A percentile compares a stretch with the other conserved stretches of the same genome.
phyloP scores from a whole-genome alignment of 306 rosid genomes.

The Sicyos edulis region DNA sequence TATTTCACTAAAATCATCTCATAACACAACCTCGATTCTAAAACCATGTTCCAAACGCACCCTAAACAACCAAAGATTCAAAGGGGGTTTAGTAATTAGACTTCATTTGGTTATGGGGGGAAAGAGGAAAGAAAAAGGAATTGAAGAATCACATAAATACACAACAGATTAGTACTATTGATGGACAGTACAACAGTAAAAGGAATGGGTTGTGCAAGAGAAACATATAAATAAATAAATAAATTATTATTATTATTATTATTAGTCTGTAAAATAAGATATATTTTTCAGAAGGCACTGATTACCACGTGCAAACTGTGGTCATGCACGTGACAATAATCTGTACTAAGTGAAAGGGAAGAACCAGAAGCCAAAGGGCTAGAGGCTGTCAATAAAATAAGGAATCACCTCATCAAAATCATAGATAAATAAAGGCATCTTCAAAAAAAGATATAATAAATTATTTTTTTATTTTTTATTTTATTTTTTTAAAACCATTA shows the following conservation, averaged over 20 bases:
- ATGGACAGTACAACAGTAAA: slow-evolving; percentile 14
- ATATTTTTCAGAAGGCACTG: slow-evolving; percentile 32
- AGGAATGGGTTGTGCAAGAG: background rate
- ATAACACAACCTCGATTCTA: too few species aligned
- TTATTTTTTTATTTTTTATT: too few species aligned
- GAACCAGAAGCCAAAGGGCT: background rate
- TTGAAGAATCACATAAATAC: slow-evolving; percentile 4
- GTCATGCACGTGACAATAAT: slow-evolving; percentile 17
- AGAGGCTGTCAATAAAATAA: slow-evolving; percentile 2
- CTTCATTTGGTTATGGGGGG: background rate
- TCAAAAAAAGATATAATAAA: too few species aligned
- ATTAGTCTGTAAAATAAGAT: background rate
- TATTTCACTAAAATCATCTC: too few species aligned
- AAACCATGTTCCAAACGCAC: too few species aligned
- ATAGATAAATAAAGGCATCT: background rate
- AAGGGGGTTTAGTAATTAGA: background rate
- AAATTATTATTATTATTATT: too few species aligned
- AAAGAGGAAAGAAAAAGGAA: background rate
- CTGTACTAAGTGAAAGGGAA: background rate
- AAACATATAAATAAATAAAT: too few species aligned
- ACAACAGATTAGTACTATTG: slow-evolving; percentile 19
- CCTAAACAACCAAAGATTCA: too few species aligned
- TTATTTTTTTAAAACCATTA: too few species aligned
- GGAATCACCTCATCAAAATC: slow-evolving; percentile 33
- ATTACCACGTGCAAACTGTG: slow-evolving; percentile 39